Conservation (phyloP, 1,284 basidiomycete species). For the Phlebopus sp. region DNA sequence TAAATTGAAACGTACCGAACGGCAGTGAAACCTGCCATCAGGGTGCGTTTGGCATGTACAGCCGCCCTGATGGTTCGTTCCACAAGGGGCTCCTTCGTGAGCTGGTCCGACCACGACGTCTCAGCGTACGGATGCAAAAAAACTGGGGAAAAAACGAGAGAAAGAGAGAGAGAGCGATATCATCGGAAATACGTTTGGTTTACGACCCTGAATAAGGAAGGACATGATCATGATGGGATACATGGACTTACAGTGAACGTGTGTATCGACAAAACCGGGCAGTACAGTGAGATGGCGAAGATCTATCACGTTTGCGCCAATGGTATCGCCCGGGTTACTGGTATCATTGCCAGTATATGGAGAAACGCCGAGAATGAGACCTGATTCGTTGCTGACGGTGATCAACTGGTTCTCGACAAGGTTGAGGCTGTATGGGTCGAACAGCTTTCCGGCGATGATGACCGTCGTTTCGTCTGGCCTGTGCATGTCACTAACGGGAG, state of each 20-base stretch:
- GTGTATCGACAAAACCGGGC: conserved; percentile 65
- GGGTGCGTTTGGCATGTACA: conserved; percentile 55
- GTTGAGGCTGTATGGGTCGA: conserved; percentile 37
- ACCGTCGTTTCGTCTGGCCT: conserved; percentile 2
- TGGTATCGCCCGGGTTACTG: conserved; percentile 33
- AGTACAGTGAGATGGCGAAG: conserved; percentile 50
- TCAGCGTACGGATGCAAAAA: conserved; percentile 64
- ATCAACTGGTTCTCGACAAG: conserved; percentile 36
- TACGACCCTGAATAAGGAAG: too few species aligned
- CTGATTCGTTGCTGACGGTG: conserved; percentile 35
- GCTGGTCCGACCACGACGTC: conserved; percentile 59
- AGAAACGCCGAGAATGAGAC: conserved; percentile 35
- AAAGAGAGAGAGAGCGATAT: conserved; percentile 4
- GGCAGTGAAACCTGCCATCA: conserved; percentile 65
- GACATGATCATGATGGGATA: too few species aligned
- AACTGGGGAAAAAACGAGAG: conserved; percentile 39
- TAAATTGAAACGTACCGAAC: conserved; percentile 45
- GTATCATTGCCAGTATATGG: conserved; percentile 8
- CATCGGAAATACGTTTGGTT: background rate
- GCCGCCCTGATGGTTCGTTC: conserved; percentile 60
- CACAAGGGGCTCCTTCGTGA: conserved; percentile 54
- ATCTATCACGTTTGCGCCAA: conserved; percentile 41
- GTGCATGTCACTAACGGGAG: background rate
- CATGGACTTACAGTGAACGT: conserved; percentile 56
- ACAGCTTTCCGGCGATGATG: conserved; percentile 40